Conservation (phyloP, 331 rosid species). For the Arachis monticola region DNA sequence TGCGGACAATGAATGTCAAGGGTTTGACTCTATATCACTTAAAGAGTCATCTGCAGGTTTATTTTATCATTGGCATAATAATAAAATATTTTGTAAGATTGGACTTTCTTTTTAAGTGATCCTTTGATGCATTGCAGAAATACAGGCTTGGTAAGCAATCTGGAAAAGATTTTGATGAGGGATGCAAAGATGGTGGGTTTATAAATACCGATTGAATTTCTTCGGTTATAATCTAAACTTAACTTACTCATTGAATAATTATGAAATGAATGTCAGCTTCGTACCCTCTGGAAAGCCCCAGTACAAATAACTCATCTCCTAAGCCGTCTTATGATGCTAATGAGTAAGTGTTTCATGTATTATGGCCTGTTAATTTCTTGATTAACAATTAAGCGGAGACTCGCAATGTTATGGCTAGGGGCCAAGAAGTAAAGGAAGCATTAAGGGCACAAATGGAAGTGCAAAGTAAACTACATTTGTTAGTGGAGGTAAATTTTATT, state of each 20-base stretch:
- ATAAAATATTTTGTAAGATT: constrained; percentile 24
- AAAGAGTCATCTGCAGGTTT: constrained; percentile 97
- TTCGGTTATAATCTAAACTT: constrained; percentile 31
- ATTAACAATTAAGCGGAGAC: constrained; percentile 13
- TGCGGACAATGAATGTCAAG: constrained; percentile 99
- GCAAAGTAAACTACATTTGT: constrained; percentile 88
- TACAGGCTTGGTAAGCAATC: constrained; percentile 91
- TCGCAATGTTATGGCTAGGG: constrained; percentile 54
- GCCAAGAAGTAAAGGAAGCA: constrained; percentile 97
- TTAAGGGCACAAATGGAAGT: constrained; percentile 95
- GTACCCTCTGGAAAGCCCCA: constrained; percentile 79
- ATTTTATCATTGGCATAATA: not conserved
- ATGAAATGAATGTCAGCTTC: constrained; percentile 61
- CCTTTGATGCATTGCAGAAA: constrained; percentile 62
- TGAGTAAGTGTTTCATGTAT: constrained; percentile 66
- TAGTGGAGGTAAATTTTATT: constrained; percentile 77
- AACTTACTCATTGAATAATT: constrained; percentile 16
- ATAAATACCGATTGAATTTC: constrained; percentile 8
- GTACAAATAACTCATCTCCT: constrained; percentile 67
- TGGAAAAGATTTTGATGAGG: constrained; percentile 81
- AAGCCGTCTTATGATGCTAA: constrained; percentile 74
- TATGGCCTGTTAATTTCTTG: constrained; percentile 32
- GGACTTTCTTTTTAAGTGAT: not conserved
- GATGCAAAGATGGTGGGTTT: constrained; percentile 77
- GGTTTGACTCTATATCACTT: constrained; percentile 96